Evolutionary conservation across 2,329 filamentous ascomycete species (phyloP).

Genomic region (Monilinia aucupariae): DNA sequence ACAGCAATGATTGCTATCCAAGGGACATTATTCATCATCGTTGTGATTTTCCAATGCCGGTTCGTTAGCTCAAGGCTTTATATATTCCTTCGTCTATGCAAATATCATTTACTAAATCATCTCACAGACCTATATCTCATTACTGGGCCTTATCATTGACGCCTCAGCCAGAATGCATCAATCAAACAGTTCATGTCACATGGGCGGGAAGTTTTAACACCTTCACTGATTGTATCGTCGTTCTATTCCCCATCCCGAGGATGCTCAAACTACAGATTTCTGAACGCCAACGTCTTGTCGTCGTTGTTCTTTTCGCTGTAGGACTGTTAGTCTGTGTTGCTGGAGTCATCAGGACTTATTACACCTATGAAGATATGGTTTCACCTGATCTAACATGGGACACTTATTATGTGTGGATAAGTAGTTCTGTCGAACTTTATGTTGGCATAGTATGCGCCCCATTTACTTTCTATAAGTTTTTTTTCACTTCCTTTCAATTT

Average conservation of each 20-base stretch:
- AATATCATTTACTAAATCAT: background rate
- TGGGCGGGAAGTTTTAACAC: slow-evolving; percentile 54
- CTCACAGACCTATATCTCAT: slow-evolving; percentile 35
- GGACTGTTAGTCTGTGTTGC: slow-evolving; percentile 42
- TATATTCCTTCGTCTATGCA: background rate
- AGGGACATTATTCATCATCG: slow-evolving; percentile 33
- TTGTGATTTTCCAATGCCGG: slow-evolving; percentile 40
- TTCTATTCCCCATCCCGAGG: slow-evolving; percentile 45
- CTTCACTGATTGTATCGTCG: slow-evolving; percentile 49
- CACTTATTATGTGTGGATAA: slow-evolving; percentile 34
- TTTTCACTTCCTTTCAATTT: background rate
- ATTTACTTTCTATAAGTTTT: background rate
- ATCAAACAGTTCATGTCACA: slow-evolving; percentile 46
- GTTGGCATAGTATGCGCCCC: slow-evolving; percentile 39
- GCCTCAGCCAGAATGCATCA: slow-evolving; percentile 39
- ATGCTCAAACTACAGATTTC: slow-evolving; percentile 43
- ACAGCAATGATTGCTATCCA: slow-evolving; percentile 35
- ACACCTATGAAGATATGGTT: slow-evolving; percentile 31
- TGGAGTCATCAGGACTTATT: slow-evolving; percentile 37
- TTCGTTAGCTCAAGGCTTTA: slow-evolving; percentile 26
- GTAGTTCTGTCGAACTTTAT: slow-evolving; percentile 38
- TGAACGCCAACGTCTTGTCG: slow-evolving; percentile 41
- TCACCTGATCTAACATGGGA: slow-evolving; percentile 36
- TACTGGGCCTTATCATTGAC: slow-evolving; percentile 36
- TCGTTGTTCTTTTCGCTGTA: slow-evolving; percentile 45